These are phyloP conservation scores for Beta lomatogona DNA, from an alignment of 179 eudicot species.

Conservation along the genomic window DNA sequence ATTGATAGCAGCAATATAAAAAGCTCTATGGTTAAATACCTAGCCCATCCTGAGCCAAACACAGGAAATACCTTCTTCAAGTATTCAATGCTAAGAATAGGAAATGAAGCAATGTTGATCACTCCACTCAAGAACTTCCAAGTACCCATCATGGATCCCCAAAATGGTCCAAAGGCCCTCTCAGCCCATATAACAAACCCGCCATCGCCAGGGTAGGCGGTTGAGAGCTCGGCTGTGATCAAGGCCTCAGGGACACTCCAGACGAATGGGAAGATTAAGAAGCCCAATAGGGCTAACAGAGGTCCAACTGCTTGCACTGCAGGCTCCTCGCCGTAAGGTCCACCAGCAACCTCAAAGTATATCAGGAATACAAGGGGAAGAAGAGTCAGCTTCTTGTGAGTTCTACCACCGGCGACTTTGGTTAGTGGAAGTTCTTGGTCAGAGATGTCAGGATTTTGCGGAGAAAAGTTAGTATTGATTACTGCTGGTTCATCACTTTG, in stretches of 20 bases:
- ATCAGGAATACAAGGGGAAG: slow-evolving; percentile 45
- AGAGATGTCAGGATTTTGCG: neutral
- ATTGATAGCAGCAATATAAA: slow-evolving; percentile 47
- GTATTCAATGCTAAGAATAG: slow-evolving; percentile 46
- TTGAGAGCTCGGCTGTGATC: slow-evolving; percentile 49
- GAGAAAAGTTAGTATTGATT: neutral
- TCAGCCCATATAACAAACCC: slow-evolving; percentile 55
- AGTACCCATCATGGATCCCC: slow-evolving; percentile 50
- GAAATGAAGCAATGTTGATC: slow-evolving; percentile 46
- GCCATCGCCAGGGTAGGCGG: slow-evolving; percentile 51
- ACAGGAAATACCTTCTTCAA: slow-evolving; percentile 39
- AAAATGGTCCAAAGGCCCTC: slow-evolving; percentile 46
- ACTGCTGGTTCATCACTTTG: neutral
- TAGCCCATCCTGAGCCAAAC: slow-evolving; percentile 36
- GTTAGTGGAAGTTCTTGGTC: slow-evolving; percentile 26
- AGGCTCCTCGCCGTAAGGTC: slow-evolving; percentile 49
- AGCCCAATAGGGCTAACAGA: slow-evolving; percentile 37
- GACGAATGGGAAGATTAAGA: slow-evolving; percentile 44
- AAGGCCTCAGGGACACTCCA: slow-evolving; percentile 54
- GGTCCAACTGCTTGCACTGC: slow-evolving; percentile 49
- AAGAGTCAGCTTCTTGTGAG: slow-evolving; percentile 38
- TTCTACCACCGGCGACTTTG: neutral
- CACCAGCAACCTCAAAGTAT: slow-evolving; percentile 53
- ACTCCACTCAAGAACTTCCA: slow-evolving; percentile 52
- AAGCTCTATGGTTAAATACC: slow-evolving; percentile 37